Base-by-base conservation (phyloP, 148 eudicot genomes). In the Camellia sinensis region DNA sequence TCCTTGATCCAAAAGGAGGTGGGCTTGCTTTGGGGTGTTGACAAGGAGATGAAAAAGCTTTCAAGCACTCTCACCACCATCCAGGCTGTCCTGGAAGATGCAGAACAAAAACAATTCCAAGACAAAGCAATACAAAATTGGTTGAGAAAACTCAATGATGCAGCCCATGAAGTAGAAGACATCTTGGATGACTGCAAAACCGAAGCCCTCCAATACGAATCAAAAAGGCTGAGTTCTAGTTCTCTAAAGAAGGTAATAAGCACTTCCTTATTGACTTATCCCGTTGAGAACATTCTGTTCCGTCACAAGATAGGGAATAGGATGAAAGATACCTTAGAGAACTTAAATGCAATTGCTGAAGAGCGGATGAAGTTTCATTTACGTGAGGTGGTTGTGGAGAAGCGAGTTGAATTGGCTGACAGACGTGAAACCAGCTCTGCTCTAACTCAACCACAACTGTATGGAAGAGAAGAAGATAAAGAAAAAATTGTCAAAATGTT, bases 1-100 rank as follows among this genome's bases (percentile, higher is more conserved):
- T 41, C 48, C 45, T 67, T 67, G 71, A 67, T 67, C 17, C 71
- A 29, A 12, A 10, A 3, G 71, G 71, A 67, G 45, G 45, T 67
- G 44, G 45, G 71, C 13, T 67, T 67, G 71, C 71, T 67, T 12
- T 67, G 8, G 46, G 46, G 46, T 7, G 44, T 67, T 29, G 46
- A 67, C 17, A 67, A 67, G 45, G 71, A 67, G 44, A 67, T 67
- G 45, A 40, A 67, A 40, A 40, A 37, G 44, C 71, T 67, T 67
- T 40, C 44, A 40, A 29, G 45, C 46, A 67, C 17, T 3, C 44
- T 67, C 46, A 37, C 71, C 14, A 67, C 71, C 9, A 67, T 67
- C 45, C 22, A 63, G 29, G 67, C 67, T n/a, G 67, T 63, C 8
- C 67, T 63, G 6, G 67, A 63, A 21, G 67, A 63, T 63, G 67